Evolutionary conservation across 768 basidiomycete genomes (phyloP), one percentile per base, ranked within the genome.

Genomic region (Xerocomus potaroensis): DNA sequence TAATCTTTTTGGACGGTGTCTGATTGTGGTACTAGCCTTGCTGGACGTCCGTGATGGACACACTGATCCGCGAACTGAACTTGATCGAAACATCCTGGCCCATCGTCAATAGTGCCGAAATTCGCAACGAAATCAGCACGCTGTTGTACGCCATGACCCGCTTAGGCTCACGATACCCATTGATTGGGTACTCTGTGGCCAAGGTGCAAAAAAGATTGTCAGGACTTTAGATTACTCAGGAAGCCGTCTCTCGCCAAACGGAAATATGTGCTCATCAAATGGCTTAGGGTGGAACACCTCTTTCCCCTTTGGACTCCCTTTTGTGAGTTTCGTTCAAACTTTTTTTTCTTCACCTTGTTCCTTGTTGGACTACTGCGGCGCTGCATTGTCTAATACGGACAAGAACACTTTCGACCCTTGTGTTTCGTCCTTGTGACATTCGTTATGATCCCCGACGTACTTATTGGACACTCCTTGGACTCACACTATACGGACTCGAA

Each of bases 21-120:
- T 53, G 34, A 57, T 47, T 24, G 41, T 24, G 5, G 35, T 30
- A 18, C 40, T 41, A 86, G 86, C 77, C 80, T 8, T 87, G 84
- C 54, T 87, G 87, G 87, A 80, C 81, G 14, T 72, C 71, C 43
- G 80, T 76, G 30, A 81, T 83, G 41, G 83, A 86, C 60, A 77
- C 79, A 15, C 67, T 88, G 48, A 74, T 84, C 43, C 73, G 77
- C 34, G 83, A 88, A 61, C 72, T 86, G n/a, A 74, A 80, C 45
- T 64, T 77, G 47, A 68, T 83, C 42, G 81, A 83, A 59, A 63
- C 75, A 12, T 73, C 83, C 32, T 87, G 84, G 82, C 75, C 83
- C 9, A 68, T 77, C 30, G 68, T 77, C 51, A 76, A 77, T 58
- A 72, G 70, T 46, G 66, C 74, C 45, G 83, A 86, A 49, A 65